Base-by-base conservation (phyloP, 345 rosid genomes). In the Melastoma malabathricum region DNA sequence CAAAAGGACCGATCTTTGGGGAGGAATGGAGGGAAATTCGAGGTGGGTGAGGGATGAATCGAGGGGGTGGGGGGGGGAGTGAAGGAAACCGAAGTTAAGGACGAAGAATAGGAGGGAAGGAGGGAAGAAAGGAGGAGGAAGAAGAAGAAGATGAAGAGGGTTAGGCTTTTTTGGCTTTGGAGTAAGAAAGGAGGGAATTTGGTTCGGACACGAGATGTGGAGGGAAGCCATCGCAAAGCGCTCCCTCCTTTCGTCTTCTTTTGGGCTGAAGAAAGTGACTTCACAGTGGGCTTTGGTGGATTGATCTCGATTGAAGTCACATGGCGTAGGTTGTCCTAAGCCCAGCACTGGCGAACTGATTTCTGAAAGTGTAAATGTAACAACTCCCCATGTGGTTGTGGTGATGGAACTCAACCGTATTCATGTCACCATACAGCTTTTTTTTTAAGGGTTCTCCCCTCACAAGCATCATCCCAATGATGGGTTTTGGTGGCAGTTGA, bases 191-290 rank as follows among this genome's bases (percentile, higher is more conserved):
- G 82, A 75, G 78, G 79, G 86, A 75, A 75, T 78, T 80, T 83
- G 86, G 98, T 86, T 90, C 86, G 85, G 94, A 89, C 74, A 77
- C 10, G 66, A 70, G 81, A 75, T 83, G 79, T 84, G 93, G 95
- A 89, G 95, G 95, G 90, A 85, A 83, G 71, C 75, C 39, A 22
- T 2, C 25, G 25, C 41, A 34, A 31, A 5, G 43, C 29, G 2
- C n/a, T 17, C 57, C 31, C 39, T 2, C 25, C 10, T 17, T 15
- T 3, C 29, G 13, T 23, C 25, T 20, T 60, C 13, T 34, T 34
- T 6, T 6, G 12, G 41, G 12, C 41, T 12, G 10, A 34, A 0
- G 41, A 8, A 9, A n/a, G n/a, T n/a, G 41, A 34, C 12, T 34
- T 34, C 12, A 34, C 2, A 9, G 12, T 2, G 41, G 41, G 41